Base-by-base conservation (phyloP, 148 eudicot genomes). In the Fagopyrum esculentum region DNA sequence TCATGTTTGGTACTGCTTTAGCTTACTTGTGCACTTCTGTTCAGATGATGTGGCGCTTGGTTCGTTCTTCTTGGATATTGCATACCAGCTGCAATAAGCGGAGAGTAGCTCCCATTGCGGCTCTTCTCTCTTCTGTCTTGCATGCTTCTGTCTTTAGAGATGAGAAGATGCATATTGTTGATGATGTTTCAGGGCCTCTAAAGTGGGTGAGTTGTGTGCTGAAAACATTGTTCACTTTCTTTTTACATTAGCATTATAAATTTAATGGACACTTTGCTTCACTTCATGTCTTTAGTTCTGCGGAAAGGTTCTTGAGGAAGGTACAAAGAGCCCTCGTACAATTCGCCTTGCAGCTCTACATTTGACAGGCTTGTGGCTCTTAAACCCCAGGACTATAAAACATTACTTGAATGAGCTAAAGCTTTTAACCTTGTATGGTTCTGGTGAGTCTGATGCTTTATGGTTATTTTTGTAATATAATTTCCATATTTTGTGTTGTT, bases 81-180 rank as follows among this genome's bases (percentile, higher is more conserved):
- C 94, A 95, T 83, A 80, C 77, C 71, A 95, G 90, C 83, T 92
- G 96, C 84, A 90, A 95, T 74, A 95, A 95, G 82, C 87, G 97
- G 75, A 89, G 99, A 81, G 92, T 95, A 77, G 99, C 97, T 56
- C 96, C 93, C 49, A 92, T 92, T 81, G 99, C 99, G 82, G 97
- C 97, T 70, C 94, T 95, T 78, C 81, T 95, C 72, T 95, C 99
- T 69, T 92, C 91, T 78, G 89, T 95, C 26, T 81, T 92, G 88
- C 97, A 90, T 84, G 79, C 80, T 74, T 89, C 93, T 40, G 81
- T 92, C 66, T 95, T 89, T 77, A 72, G 84, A 73, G 80, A 82
- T 75, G 89, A 82, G 80, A 74, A 43, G 74, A 92, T 95, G 99
- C 99, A 95, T 82, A 86, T 86, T 80, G 74, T 70, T 77, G 80